Conservation (phyloP, 192 early-diverging fungal species). For the Coemansia sp. region DNA sequence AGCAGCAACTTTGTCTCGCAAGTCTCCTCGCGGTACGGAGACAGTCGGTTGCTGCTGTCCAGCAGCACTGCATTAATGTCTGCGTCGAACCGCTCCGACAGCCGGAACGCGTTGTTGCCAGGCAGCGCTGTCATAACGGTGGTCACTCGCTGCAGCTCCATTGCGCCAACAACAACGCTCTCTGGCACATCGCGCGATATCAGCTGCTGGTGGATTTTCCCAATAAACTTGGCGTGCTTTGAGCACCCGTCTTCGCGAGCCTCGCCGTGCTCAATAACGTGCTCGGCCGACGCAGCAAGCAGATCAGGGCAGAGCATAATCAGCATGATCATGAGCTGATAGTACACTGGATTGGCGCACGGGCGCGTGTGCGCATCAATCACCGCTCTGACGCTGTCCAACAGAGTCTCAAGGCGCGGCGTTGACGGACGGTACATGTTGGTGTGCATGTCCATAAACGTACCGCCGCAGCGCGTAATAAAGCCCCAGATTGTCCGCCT, state of each 20-base stretch:
- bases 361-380: conserved; percentile 64
- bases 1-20: conserved; percentile 77
- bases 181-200: conserved; percentile 42
- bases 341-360: conserved; percentile 69
- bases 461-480: conserved; percentile 82
- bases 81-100: conserved; percentile 41
- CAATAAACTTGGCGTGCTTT: conserved; percentile 39
- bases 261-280: conserved; percentile 60
- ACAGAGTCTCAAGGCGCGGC: conserved; percentile 34
- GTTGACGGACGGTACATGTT: conserved; percentile 38
- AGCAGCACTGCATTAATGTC: conserved; percentile 47
- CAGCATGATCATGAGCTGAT: conserved; percentile 87
- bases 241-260: conserved; percentile 48
- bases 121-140: conserved; percentile 38
- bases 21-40: conserved; percentile 57
- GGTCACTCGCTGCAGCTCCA: conserved; percentile 45
- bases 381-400: conserved; percentile 32
- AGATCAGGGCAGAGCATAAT: conserved; percentile 83
- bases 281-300: conserved; percentile 43
- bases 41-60: conserved; percentile 47
- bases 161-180: conserved; percentile 34
- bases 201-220: conserved; percentile 45
- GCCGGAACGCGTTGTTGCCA: conserved; percentile 40
- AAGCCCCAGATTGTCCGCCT: conserved; percentile 90
- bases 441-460: conserved; percentile 78